phyloP scores from a whole-genome alignment of 2,329 filamentous ascomycete genomes.

The Waltergamsia citrina region DNA sequence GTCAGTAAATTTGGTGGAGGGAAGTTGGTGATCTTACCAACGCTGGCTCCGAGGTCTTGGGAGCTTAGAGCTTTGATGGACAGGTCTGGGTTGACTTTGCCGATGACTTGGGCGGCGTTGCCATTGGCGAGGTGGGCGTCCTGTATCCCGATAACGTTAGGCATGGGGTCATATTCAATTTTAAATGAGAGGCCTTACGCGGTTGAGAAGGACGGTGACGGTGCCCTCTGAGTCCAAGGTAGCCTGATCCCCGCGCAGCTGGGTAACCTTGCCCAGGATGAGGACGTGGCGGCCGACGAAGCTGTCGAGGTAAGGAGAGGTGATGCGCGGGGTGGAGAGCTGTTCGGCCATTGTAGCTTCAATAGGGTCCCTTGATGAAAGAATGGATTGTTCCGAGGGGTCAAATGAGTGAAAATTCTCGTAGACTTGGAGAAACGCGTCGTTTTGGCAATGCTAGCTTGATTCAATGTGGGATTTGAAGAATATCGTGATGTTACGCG shows the following conservation, averaged over 20 bases:
- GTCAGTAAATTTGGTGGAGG: neutral
- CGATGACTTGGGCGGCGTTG: conserved; percentile 67
- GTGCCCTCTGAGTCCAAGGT: conserved; percentile 72
- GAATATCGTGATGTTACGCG: neutral
- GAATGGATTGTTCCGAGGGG: neutral
- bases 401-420: no score
- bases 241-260: conserved; percentile 73
- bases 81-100: conserved; percentile 68
- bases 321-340: conserved; percentile 69
- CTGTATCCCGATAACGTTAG: conserved; percentile 26
- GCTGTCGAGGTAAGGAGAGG: conserved; percentile 66
- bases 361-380: neutral
- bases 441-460: neutral
- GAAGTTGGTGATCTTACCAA: conserved; percentile 46
- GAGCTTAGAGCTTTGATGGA: conserved; percentile 61
- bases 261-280: conserved; percentile 74
- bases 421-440: no score
- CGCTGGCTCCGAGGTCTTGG: conserved; percentile 56
- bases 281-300: conserved; percentile 72
- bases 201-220: conserved; percentile 64
- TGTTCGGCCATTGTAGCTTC: conserved; percentile 54
- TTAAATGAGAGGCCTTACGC: conserved; percentile 34
- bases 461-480: neutral
- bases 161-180: conserved; percentile 2
- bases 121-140: conserved; percentile 61